Evolutionary conservation across 495 filamentous ascomycete genomes (phyloP).

Genomic region (Articulospora tetracladia): DNA sequence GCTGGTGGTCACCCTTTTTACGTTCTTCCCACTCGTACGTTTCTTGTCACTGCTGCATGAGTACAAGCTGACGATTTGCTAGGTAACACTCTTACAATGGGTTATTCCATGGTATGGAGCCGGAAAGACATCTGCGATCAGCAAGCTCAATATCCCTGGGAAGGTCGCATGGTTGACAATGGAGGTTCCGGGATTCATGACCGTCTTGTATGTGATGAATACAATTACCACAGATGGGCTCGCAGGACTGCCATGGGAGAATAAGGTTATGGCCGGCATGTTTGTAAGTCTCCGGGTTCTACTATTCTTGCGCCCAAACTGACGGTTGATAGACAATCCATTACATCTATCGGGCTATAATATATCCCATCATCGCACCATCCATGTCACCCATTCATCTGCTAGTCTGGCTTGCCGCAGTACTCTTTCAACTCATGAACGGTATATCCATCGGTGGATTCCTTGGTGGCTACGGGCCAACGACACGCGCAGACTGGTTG

Average conservation of each 20-base stretch:
- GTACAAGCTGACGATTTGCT: constrained; percentile 5
- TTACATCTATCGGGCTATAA: constrained; percentile 82
- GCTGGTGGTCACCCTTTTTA: constrained; percentile 16
- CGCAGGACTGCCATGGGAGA: constrained; percentile 56
- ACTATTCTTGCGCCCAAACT: constrained; percentile 3
- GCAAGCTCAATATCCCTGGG: constrained; percentile 81
- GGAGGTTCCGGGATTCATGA: constrained; percentile 75
- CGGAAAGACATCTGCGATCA: constrained; percentile 81
- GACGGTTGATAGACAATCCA: constrained; percentile 51
- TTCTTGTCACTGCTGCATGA: not conserved
- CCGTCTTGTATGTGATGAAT: constrained; percentile 71
- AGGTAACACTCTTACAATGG: constrained; percentile 37
- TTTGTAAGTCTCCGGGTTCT: constrained; percentile 43
- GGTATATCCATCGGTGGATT: constrained; percentile 71
- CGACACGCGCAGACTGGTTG: constrained; percentile 53
- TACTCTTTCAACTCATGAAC: constrained; percentile 76
- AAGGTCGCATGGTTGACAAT: constrained; percentile 81
- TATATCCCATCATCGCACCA: constrained; percentile 77
- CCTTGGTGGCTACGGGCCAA: constrained; percentile 73
- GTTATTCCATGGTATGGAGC: constrained; percentile 59
- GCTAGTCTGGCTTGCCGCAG: constrained; percentile 54
- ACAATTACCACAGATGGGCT: constrained; percentile 55
- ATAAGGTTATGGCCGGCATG: constrained; percentile 60
- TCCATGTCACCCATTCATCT: constrained; percentile 86
- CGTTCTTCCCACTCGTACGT: constrained; percentile 25